A percentile compares a stretch with the other conserved stretches of the same genome.
Evolutionary conservation across 352 stramenopile genomes (phyloP).

Genomic region (Globisporangium orthogonon): DNA sequence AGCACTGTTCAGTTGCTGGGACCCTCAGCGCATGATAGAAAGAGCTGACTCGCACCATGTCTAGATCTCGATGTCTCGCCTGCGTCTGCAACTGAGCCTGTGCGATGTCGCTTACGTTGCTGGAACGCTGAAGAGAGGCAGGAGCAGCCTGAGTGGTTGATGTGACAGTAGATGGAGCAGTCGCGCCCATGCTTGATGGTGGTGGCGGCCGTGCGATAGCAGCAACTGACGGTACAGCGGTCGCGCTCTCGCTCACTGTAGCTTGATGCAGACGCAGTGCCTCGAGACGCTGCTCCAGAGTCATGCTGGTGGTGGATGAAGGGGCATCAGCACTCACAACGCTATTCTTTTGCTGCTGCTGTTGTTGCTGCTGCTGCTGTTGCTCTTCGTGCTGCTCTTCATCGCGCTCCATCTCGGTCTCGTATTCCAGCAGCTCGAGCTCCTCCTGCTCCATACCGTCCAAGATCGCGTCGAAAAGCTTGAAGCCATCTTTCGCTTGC

Average conservation of each 20-base stretch:
- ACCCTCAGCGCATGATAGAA: background rate
- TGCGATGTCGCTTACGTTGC: background rate
- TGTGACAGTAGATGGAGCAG: background rate
- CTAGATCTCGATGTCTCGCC: background rate
- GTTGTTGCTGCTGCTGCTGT: conserved; percentile 8
- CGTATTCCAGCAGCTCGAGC: conserved; percentile 49
- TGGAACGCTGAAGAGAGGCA: background rate
- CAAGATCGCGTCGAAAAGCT: conserved; percentile 70
- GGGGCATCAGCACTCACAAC: background rate
- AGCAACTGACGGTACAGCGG: background rate
- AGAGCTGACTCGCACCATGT: background rate
- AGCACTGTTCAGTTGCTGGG: background rate
- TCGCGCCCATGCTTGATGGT: background rate
- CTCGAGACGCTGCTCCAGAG: conserved; percentile 46
- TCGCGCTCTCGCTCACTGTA: background rate
- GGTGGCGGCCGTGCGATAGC: background rate
- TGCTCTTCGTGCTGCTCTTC: conserved; percentile 6
- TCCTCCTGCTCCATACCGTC: conserved; percentile 75
- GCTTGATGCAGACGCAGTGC: conserved; percentile 40
- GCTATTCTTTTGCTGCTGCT: conserved; percentile 6
- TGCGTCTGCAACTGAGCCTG: background rate
- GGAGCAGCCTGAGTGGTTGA: background rate
- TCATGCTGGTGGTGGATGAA: conserved; percentile 10
- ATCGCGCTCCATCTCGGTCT: conserved; percentile 25
- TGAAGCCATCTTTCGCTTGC: conserved; percentile 58